Conservation (phyloP, 371 early-diverging fungal genomes). For the Phascolomyces articulosus region DNA sequence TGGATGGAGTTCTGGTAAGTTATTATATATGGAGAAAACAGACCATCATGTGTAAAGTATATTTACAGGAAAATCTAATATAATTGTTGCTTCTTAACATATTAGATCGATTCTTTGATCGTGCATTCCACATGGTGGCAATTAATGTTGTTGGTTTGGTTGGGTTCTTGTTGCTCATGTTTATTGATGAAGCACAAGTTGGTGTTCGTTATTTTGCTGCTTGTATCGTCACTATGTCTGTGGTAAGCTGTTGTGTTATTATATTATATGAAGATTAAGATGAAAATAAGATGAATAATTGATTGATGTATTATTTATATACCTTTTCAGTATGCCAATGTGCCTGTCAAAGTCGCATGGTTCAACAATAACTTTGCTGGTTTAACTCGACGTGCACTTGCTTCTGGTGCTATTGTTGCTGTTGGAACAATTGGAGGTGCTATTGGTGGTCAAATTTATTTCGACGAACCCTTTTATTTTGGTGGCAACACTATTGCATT, state of each 20-base stretch:
- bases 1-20: constrained; percentile 38
- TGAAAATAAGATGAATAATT: too few species aligned
- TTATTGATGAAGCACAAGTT: constrained; percentile 18
- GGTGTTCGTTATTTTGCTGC: constrained; percentile 29
- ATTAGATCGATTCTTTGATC: constrained; percentile 26
- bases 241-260: constrained; percentile 6
- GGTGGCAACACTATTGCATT: constrained; percentile 20
- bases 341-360: constrained; percentile 42
- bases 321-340: constrained; percentile 31
- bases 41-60: too few species aligned
- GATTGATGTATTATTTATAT: not conserved
- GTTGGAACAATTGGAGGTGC: constrained; percentile 39
- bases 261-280: too few species aligned
- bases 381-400: constrained; percentile 43
- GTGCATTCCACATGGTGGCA: constrained; percentile 34
- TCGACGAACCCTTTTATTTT: constrained; percentile 19
- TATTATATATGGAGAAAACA: too few species aligned
- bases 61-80: not conserved
- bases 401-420: constrained; percentile 40
- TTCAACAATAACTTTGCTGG: constrained; percentile 46
- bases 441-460: constrained; percentile 45
- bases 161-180: constrained; percentile 38
- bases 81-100: not conserved
- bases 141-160: constrained; percentile 29
- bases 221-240: constrained; percentile 29